Evolutionary conservation across 768 basidiomycete genomes (phyloP).

Genomic region (Serendipita indica): DNA sequence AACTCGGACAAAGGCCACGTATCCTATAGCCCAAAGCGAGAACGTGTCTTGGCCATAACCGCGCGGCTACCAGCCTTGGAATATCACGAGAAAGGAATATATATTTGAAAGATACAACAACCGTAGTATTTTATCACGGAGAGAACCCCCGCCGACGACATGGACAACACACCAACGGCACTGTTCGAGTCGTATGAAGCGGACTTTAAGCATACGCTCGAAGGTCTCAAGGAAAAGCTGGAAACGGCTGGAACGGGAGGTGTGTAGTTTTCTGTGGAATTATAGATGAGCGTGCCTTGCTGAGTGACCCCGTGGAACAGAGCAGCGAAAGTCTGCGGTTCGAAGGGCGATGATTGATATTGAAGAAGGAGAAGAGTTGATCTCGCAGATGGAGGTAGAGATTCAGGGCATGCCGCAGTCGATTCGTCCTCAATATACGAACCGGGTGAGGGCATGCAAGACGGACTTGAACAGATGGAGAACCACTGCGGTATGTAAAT

Average conservation of each 20-base stretch:
- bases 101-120: too few species aligned
- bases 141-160: slow-evolving; percentile 20
- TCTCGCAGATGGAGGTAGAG: slow-evolving; percentile 98
- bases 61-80: too few species aligned
- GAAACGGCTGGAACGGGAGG: slow-evolving; percentile 38
- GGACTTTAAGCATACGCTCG: slow-evolving; percentile 75
- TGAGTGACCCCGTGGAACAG: slow-evolving; percentile 25
- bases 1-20: too few species aligned
- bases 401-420: slow-evolving; percentile 87
- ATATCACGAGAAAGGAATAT: too few species aligned
- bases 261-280: not conserved
- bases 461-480: slow-evolving; percentile 63
- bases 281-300: not conserved
- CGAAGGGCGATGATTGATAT: slow-evolving; percentile 86
- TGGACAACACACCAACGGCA: slow-evolving; percentile 73
- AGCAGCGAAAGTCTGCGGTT: slow-evolving; percentile 65
- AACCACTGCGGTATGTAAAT: slow-evolving; percentile 36
- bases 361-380: slow-evolving; percentile 98
- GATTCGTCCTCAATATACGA: slow-evolving; percentile 59
- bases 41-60: too few species aligned
- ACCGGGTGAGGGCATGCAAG: slow-evolving; percentile 61
- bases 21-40: too few species aligned
- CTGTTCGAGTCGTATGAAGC: slow-evolving; percentile 87
- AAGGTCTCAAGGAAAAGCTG: slow-evolving; percentile 61
- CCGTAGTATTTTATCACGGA: not conserved